Base-by-base conservation (phyloP, 345 rosid species). In the Pistacia vera region DNA sequence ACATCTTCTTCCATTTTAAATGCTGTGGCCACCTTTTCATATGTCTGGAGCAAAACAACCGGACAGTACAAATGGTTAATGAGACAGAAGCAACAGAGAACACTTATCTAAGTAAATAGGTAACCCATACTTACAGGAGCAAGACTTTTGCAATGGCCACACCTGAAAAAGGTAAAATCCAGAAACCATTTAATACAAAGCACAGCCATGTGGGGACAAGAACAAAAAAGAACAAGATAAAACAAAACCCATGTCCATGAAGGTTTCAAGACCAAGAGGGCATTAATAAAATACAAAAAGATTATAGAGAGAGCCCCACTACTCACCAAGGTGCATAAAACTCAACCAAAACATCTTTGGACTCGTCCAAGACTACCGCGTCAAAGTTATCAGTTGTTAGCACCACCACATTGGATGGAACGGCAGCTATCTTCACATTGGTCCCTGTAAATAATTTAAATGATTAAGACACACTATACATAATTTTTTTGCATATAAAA, bases 271-370 rank as follows among this genome's bases (percentile, higher is more conserved):
- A 68, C 67, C 67, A 59, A 70, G 18, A 61, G 5, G 59, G 3
- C 66, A 38, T 3, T 13, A 16, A 25, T 7, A 30, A 48, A 61
- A 17, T 41, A 41, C 46, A 8, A 17, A 59, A 41, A 74, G 16
- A 14, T 18, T 13, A 22, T 4, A 73, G 9, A 17, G 58, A 11
- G 7, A 49, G 56, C 18, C 68, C 36, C 66, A 70, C 61, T 55
- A 72, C 87, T 80, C 76, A 96, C 99, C 98, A 97, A 63, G 99
- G 99, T 30, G 98, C 99, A 81, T 97, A 97, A 83, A 97, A 94
- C 84, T 97, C 99, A 80, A 97, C 93, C 85, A 97, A 77, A 49
- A 97, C 98, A 84, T 97, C 98, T 81, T 97, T 97, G 70, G 85
- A 87, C 57, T 88, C 86, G 79, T 97, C 97, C 88, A 92, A 80